A percentile compares a stretch with the other conserved stretches of the same genome.
Evolutionary conservation across 345 rosid species (phyloP).

Genomic region (Erodium maritimum): DNA sequence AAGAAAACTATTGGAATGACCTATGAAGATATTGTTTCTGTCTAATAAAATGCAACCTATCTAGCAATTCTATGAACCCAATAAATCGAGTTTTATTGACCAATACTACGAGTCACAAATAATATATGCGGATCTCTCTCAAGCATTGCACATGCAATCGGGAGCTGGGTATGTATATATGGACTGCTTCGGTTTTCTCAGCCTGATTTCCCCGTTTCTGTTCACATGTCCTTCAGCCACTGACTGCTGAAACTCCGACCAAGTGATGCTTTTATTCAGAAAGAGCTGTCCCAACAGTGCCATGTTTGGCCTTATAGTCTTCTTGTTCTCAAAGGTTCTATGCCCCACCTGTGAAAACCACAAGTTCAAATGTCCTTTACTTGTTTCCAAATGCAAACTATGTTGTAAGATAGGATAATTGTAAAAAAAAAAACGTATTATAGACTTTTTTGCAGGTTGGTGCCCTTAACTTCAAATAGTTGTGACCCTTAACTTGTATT

Average conservation of each 20-base stretch:
- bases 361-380: conserved; percentile 1
- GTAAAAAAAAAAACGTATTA: too few relatives aligned
- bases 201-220: conserved; percentile 70
- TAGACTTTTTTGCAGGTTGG: too few relatives aligned
- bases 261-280: conserved; percentile 69
- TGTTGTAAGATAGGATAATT: too few relatives aligned
- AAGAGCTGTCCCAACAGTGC: conserved; percentile 63
- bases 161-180: conserved; percentile 94
- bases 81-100: too few relatives aligned
- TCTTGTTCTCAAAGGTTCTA: conserved; percentile 61
- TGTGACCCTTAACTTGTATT: too few relatives aligned
- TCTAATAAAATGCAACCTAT: not conserved
- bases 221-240: conserved; percentile 72
- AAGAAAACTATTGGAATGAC: not conserved
- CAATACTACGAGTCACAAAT: too few relatives aligned
- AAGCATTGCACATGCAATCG: conserved; percentile 62
- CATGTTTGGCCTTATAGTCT: conserved; percentile 97
- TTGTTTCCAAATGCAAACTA: not conserved
- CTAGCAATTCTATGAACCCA: too few relatives aligned
- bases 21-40: not conserved
- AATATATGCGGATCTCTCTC: not conserved
- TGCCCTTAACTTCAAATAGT: too few relatives aligned
- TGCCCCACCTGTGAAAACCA: conserved; percentile 59
- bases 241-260: conserved; percentile 68
- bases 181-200: conserved; percentile 71